These are phyloP conservation scores for Pueraria montana DNA, from an alignment of 306 rosid genomes.

Conservation along the genomic window DNA sequence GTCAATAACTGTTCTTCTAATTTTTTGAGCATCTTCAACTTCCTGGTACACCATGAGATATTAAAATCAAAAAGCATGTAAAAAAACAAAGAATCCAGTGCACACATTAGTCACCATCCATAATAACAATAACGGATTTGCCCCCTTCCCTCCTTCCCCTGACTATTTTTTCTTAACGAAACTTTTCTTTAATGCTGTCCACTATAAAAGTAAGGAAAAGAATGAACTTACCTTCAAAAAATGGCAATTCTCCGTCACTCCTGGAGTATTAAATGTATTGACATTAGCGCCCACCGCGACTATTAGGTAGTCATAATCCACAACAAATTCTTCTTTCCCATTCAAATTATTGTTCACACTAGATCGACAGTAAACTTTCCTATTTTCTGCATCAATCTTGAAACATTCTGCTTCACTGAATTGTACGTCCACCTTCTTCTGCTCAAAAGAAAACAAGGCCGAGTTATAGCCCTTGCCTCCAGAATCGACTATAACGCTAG, in stretches of 20 bases:
- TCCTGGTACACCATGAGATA: conserved; percentile 65
- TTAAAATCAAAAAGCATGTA: conserved; percentile 9
- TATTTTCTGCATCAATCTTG: conserved; percentile 90
- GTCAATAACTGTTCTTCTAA: conserved; percentile 89
- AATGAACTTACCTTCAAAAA: conserved; percentile 78
- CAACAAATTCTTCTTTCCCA: conserved; percentile 73
- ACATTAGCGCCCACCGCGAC: conserved; percentile 88
- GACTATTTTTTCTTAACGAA: neutral
- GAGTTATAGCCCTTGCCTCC: conserved; percentile 6
- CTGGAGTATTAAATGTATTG: conserved; percentile 97
- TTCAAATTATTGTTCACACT: conserved; percentile 59
- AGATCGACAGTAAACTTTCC: conserved; percentile 82
- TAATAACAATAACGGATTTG: conserved; percentile 9
- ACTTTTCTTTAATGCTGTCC: neutral
- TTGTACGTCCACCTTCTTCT: conserved; percentile 73
- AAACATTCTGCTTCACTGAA: conserved; percentile 88
- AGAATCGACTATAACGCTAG: conserved; percentile 8
- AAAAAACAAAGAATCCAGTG: conserved; percentile 26
- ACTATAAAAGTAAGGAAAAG: conserved; percentile 6
- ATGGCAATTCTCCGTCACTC: conserved; percentile 92
- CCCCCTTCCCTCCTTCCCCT: neutral
- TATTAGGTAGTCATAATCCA: conserved; percentile 88
- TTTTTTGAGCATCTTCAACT: conserved; percentile 98
- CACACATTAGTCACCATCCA: neutral
- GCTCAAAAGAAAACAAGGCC: conserved; percentile 44